phyloP scores from a whole-genome alignment of 2,329 filamentous ascomycete genomes.

The Rutstroemia sp. region DNA sequence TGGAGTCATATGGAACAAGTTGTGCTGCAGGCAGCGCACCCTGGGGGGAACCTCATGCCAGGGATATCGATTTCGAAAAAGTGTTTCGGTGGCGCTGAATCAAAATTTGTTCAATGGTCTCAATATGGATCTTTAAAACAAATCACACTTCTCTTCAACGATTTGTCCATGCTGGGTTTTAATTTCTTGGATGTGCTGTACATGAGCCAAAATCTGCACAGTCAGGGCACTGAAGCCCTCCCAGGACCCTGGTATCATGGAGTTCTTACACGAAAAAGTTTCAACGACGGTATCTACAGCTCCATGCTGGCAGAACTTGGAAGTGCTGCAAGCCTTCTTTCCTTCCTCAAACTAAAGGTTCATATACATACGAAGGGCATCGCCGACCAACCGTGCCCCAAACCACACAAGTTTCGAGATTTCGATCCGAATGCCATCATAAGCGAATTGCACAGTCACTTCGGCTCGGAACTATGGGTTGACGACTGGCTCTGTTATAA shows the following conservation, averaged over 20 bases:
- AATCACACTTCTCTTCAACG: neutral
- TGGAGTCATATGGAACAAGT: neutral
- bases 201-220: too few species aligned
- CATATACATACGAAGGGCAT: neutral
- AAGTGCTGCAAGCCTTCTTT: neutral
- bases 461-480: neutral
- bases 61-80: neutral
- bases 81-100: too few species aligned
- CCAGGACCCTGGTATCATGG: too few species aligned
- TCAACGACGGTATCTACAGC: neutral
- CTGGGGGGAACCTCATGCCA: neutral
- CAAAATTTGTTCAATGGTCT: neutral
- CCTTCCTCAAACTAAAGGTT: neutral
- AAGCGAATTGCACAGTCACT: neutral
- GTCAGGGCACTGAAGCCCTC: too few species aligned
- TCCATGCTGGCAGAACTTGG: neutral
- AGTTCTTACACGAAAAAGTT: too few species aligned
- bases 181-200: too few species aligned
- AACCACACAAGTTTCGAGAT: neutral
- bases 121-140: neutral
- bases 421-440: neutral
- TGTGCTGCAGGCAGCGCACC: neutral
- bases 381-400: neutral
- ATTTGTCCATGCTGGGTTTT: neutral
- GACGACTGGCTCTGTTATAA: neutral